phyloP scores from a whole-genome alignment of 805 yeast species.

The Metschnikowia lochheadii region DNA sequence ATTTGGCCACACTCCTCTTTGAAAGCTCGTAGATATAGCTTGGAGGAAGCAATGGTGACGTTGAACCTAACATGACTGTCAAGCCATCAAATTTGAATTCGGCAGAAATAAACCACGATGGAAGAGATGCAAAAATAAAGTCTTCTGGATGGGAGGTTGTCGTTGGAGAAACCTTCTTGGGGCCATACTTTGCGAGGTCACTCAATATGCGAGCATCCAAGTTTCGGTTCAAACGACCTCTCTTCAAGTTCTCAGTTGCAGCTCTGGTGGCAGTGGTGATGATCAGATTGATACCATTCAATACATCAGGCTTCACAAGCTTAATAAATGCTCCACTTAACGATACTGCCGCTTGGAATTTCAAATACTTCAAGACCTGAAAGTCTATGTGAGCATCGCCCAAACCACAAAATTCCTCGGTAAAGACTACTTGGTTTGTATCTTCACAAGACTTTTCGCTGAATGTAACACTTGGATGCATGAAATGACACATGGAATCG shows the following conservation, averaged over 20 bases:
- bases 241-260: conserved; percentile 22
- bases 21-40: conserved; percentile 19
- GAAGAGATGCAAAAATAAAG: conserved; percentile 23
- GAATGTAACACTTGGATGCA: conserved; percentile 30
- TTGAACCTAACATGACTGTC: conserved; percentile 30
- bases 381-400: conserved; percentile 19
- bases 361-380: conserved; percentile 27
- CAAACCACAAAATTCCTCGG: conserved; percentile 23
- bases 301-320: conserved; percentile 27
- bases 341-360: conserved; percentile 19
- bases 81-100: conserved; percentile 16
- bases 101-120: conserved; percentile 32
- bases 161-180: background rate
- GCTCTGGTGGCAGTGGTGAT: conserved; percentile 24
- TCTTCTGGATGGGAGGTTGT: background rate
- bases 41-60: conserved; percentile 34
- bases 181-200: conserved; percentile 4
- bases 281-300: conserved; percentile 30
- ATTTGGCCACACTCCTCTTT: conserved; percentile 14
- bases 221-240: conserved; percentile 27
- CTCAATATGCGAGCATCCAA: conserved; percentile 22
- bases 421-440: conserved; percentile 3
- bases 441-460: conserved; percentile 20
- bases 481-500: conserved; percentile 30
- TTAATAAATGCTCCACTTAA: conserved; percentile 22